These are phyloP conservation scores for Dioszegia crocea DNA, from an alignment of 768 basidiomycete genomes.

Conservation along the genomic window DNA sequence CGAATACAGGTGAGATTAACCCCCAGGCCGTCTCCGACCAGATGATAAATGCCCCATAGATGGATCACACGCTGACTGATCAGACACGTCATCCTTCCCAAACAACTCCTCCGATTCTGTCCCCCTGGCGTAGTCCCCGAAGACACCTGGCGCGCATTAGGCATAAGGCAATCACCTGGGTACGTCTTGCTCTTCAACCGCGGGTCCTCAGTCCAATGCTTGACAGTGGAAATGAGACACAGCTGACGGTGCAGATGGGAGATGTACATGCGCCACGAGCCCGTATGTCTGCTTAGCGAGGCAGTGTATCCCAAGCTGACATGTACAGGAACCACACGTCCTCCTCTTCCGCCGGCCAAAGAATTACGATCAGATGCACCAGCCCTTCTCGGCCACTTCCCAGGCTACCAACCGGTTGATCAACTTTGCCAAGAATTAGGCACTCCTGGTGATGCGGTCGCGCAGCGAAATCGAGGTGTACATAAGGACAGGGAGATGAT, in stretches of 20 bases:
- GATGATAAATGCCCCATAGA: not conserved
- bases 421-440: conserved; percentile 19
- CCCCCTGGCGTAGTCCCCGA: conserved; percentile 39
- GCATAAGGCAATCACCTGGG: conserved; percentile 44
- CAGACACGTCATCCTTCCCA: conserved; percentile 38
- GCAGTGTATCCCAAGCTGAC: conserved; percentile 3
- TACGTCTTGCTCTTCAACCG: conserved; percentile 12
- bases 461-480: too few relatives aligned
- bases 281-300: conserved; percentile 11
- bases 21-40: not conserved
- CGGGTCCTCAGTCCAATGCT: not conserved
- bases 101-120: conserved; percentile 31
- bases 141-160: conserved; percentile 38
- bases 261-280: conserved; percentile 47
- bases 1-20: conserved; percentile 35
- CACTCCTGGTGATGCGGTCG: too few relatives aligned
- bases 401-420: conserved; percentile 19
- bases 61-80: not conserved
- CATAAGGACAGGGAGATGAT: too few relatives aligned
- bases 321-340: conserved; percentile 58
- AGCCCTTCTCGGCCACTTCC: conserved; percentile 18
- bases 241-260: conserved; percentile 35
- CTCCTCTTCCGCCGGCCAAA: conserved; percentile 75
- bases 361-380: conserved; percentile 38
- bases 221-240: too few relatives aligned